Base-by-base conservation (phyloP, 805 yeast genomes). In the Ogataea neopini region DNA sequence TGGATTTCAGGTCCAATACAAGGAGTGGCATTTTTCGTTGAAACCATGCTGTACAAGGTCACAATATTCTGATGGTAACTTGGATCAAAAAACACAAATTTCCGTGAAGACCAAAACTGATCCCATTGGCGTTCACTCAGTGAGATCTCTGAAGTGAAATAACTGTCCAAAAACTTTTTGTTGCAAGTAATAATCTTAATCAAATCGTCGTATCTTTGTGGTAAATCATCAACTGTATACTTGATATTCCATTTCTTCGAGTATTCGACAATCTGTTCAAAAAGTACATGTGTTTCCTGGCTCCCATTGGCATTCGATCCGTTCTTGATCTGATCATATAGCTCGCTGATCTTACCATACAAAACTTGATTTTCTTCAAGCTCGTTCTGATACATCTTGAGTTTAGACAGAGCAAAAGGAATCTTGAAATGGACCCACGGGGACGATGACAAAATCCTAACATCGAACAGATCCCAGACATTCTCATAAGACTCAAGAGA, bases 1-100 rank as follows among this genome's bases (percentile, higher is more conserved):
- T 88, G 81, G n/a, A 82, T 72, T 46, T 81, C 88, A 0, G 99
- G 99, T 0, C 98, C 98, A 34, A 83, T 72, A 60, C 99, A 94
- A 0, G 97, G 97, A 0, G 96, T 89, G 0, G 95, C 86, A 34
- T 88, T 86, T 57, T 84, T 85, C 7, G 83, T 79, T 3, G 92
- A 86, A 0, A 90, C 92, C 69, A 88, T 80, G 1, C 96, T 86
- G 59, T 86, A 88, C 19, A 92, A 70, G 11, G 89, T 79, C 5
- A 86, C 79, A 25, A 95, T 80, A 56, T 79, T 85, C 59, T 89
- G 96, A 61, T 92, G 97, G 35, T 76, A 73, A 15, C 79, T 77
- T 0, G 90, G 87, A 33, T 79, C 94, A 54, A 77, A 66, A 59
- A 79, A 74, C n/a, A 81, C 73, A 37, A 75, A 68, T 40, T 75